These are phyloP conservation scores for Leptographium lundbergii DNA, from an alignment of 2,329 filamentous ascomycete species.

Conservation along the genomic window DNA sequence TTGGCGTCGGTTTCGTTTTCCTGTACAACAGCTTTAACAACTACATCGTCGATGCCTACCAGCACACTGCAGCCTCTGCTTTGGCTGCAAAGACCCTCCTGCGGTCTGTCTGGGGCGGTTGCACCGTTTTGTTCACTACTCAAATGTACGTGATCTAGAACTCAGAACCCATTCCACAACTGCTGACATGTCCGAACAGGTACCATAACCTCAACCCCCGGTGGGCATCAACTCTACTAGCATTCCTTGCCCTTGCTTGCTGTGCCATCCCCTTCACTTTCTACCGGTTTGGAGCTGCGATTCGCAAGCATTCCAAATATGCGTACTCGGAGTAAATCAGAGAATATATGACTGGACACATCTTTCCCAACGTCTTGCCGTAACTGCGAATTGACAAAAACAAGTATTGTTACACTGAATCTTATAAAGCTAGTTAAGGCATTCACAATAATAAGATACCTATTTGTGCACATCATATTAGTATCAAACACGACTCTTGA, in stretches of 20 bases:
- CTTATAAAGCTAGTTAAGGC: too few relatives aligned
- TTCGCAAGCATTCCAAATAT: conserved; percentile 18
- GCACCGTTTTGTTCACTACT: conserved; percentile 36
- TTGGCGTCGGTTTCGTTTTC: conserved; percentile 12
- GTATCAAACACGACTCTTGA: too few relatives aligned
- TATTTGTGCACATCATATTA: too few relatives aligned
- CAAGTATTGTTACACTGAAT: too few relatives aligned
- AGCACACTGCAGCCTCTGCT: conserved; percentile 31
- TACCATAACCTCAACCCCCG: conserved; percentile 1
- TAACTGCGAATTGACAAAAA: too few relatives aligned
- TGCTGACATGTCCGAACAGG: neutral
- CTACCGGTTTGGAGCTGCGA: conserved; percentile 28
- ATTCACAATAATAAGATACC: too few relatives aligned
- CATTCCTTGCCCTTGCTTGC: conserved; percentile 30
- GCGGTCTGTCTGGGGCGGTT: conserved; percentile 36
- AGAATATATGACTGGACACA: neutral
- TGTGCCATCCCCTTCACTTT: conserved; percentile 31
- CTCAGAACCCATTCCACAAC: conserved; percentile 24
- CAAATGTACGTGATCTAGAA: conserved; percentile 21
- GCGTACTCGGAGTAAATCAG: neutral
- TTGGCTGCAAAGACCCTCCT: conserved; percentile 52
- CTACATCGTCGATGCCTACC: conserved; percentile 50
- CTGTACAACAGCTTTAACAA: conserved; percentile 28
- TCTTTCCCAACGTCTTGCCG: neutral
- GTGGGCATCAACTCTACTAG: conserved; percentile 22